Percentiles rank a stretch among this genome's conserved stretches.
phyloP scores from a whole-genome alignment of 768 basidiomycete genomes.

The Leucocoprinus birnbaumii region DNA sequence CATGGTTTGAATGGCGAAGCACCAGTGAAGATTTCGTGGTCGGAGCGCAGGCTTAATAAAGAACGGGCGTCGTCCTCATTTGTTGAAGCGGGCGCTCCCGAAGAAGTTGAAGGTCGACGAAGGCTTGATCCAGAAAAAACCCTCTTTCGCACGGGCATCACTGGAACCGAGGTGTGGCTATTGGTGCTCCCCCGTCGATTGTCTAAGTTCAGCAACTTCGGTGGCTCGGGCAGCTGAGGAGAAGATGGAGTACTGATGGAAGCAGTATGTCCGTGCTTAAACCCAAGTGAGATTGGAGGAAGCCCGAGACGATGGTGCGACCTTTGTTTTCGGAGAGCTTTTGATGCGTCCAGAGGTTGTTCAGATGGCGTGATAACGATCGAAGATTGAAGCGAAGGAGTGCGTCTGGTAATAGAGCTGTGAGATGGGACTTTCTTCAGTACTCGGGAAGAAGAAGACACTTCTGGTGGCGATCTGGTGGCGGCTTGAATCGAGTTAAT shows the following conservation, averaged over 20 bases:
- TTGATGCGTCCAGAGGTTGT: conserved; percentile 21
- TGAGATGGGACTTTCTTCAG: conserved; percentile 51
- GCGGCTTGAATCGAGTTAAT: conserved; percentile 12
- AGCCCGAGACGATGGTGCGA: conserved; percentile 55
- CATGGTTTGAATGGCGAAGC: conserved; percentile 20
- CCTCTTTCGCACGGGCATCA: conserved; percentile 43
- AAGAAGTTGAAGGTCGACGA: conserved; percentile 51
- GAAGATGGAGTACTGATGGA: conserved; percentile 21
- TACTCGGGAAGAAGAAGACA: conserved; percentile 26
- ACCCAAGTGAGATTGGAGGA: conserved; percentile 44
- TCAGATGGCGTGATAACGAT: conserved; percentile 26
- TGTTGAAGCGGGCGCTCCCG: conserved; percentile 25
- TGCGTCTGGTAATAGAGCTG: conserved; percentile 43
- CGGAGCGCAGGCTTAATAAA: conserved; percentile 48
- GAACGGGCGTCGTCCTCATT: conserved; percentile 55
- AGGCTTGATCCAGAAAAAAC: conserved; percentile 59
- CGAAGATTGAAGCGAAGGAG: conserved; percentile 26
- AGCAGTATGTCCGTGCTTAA: conserved; percentile 29
- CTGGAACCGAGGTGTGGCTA: conserved; percentile 16
- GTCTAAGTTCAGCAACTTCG: conserved; percentile 16
- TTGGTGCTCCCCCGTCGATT: conserved; percentile 27
- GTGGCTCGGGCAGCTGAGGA: conserved; percentile 18
- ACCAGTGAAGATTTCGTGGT: conserved; percentile 29
- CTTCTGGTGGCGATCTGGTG: conserved; percentile 17
- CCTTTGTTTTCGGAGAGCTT: conserved; percentile 49